A percentile compares a stretch with the other conserved stretches of the same genome.
These are phyloP conservation scores for Diaporthe destruens DNA, from an alignment of 2,329 filamentous ascomycete genomes.

Conservation along the genomic window DNA sequence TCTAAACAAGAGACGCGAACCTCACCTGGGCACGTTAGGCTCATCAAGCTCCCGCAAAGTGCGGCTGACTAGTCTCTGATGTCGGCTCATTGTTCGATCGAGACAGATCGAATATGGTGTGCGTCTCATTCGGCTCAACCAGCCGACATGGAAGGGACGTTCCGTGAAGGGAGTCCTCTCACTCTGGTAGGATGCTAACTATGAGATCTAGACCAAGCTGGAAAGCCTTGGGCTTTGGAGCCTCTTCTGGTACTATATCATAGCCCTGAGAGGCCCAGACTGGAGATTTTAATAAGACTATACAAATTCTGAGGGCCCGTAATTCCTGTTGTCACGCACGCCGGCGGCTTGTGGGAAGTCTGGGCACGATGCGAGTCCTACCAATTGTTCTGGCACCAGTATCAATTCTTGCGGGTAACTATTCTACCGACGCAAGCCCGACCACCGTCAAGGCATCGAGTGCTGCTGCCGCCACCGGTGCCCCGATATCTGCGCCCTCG, in stretches of 20 bases:
- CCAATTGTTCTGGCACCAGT: neutral
- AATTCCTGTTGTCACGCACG: no score
- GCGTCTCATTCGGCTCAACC: slow-evolving; percentile 20
- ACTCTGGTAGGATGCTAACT: neutral
- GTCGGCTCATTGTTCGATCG: neutral
- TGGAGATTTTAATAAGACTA: neutral
- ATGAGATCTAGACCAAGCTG: neutral
- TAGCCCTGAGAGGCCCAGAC: no score
- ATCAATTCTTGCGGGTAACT: slow-evolving; percentile 1
- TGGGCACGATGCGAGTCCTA: neutral
- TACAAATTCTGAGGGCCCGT: neutral
- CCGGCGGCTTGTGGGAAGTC: neutral
- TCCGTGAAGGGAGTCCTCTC: neutral
- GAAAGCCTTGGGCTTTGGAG: neutral
- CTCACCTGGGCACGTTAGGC: slow-evolving; percentile 3
- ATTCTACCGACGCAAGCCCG: slow-evolving; percentile 7
- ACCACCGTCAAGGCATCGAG: neutral
- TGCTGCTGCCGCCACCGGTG: neutral
- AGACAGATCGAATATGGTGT: neutral
- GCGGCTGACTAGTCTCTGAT: slow-evolving; percentile 7
- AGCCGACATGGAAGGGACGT: slow-evolving; percentile 6
- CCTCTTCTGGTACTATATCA: neutral
- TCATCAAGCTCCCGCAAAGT: slow-evolving; percentile 9
- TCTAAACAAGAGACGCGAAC: neutral
- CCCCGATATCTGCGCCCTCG: slow-evolving; percentile 13